Conservation (phyloP, 257 asterid genomes). For the Solanum chiquidenum region DNA sequence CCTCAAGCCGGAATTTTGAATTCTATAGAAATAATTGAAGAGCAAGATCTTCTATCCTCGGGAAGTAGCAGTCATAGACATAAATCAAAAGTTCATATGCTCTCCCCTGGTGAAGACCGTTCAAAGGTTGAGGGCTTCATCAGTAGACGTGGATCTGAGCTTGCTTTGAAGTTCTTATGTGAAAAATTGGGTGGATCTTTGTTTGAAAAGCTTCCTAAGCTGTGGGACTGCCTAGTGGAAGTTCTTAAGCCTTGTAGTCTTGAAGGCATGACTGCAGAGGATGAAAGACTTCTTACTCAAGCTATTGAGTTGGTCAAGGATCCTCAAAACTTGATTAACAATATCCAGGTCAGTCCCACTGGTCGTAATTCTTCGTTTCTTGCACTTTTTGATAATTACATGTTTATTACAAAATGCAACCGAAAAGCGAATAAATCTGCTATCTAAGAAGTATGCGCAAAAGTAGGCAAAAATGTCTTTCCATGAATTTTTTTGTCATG, state of each 20-base stretch:
- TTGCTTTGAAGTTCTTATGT: constrained; percentile 82
- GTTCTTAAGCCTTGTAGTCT: constrained; percentile 71
- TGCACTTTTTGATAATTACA: neutral
- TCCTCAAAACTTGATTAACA: constrained; percentile 81
- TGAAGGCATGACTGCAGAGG: constrained; percentile 47
- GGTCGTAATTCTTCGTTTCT: neutral
- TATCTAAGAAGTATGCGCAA: neutral
- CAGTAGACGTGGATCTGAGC: constrained; percentile 95
- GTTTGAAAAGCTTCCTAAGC: constrained; percentile 81
- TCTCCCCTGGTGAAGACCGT: constrained; percentile 79
- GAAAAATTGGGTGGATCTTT: constrained; percentile 68
- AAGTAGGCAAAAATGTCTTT: neutral
- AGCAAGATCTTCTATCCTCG: constrained; percentile 69
- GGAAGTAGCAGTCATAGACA: constrained; percentile 50
- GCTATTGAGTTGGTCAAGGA: constrained; percentile 57
- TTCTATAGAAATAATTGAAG: constrained; percentile 84
- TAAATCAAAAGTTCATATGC: constrained; percentile 59
- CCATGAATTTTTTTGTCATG: neutral
- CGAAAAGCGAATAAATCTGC: neutral
- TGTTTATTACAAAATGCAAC: neutral
- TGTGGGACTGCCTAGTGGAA: constrained; percentile 96
- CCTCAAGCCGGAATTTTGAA: constrained; percentile 83
- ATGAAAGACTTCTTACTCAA: constrained; percentile 55
- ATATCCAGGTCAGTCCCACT: constrained; percentile 64
- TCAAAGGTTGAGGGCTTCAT: constrained; percentile 77